Conservation (phyloP, 257 asterid genomes). For the Catharanthus roseus region DNA sequence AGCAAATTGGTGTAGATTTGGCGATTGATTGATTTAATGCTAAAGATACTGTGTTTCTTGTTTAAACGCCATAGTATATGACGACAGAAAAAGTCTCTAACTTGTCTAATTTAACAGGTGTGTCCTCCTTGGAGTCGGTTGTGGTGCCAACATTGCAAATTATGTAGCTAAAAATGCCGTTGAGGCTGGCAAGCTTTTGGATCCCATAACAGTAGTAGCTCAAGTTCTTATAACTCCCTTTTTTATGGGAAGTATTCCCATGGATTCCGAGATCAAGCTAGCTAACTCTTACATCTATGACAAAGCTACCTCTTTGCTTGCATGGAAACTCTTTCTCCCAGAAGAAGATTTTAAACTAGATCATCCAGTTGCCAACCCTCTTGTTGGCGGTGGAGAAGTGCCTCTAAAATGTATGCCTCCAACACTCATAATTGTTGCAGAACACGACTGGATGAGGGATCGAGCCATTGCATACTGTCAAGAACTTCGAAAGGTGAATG, state of each 20-base stretch:
- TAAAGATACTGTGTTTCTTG: neutral
- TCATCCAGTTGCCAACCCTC: slow-evolving; percentile 77
- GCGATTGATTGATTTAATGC: neutral
- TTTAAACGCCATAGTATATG: neutral
- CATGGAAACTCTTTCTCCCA: slow-evolving; percentile 77
- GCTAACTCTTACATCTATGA: slow-evolving; percentile 69
- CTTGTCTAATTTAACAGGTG: slow-evolving; percentile 46
- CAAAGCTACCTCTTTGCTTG: slow-evolving; percentile 52
- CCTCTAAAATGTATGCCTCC: slow-evolving; percentile 74
- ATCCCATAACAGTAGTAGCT: slow-evolving; percentile 75
- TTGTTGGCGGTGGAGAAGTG: slow-evolving; percentile 26
- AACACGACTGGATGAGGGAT: slow-evolving; percentile 87
- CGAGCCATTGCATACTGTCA: slow-evolving; percentile 74
- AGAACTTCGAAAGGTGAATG: slow-evolving; percentile 74
- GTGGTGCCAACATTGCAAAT: slow-evolving; percentile 78
- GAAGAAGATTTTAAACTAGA: slow-evolving; percentile 51
- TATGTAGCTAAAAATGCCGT: slow-evolving; percentile 50
- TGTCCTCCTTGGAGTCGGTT: slow-evolving; percentile 81
- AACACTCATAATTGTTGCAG: slow-evolving; percentile 71
- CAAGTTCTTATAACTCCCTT: slow-evolving; percentile 83
- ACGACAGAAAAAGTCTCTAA: slow-evolving; percentile 16
- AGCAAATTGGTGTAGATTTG: neutral
- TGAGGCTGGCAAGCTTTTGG: slow-evolving; percentile 49
- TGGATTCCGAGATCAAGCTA: slow-evolving; percentile 53
- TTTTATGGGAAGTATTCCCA: slow-evolving; percentile 63